phyloP scores from a whole-genome alignment of 2,329 filamentous ascomycete genomes.

The Claviceps arundinis region DNA sequence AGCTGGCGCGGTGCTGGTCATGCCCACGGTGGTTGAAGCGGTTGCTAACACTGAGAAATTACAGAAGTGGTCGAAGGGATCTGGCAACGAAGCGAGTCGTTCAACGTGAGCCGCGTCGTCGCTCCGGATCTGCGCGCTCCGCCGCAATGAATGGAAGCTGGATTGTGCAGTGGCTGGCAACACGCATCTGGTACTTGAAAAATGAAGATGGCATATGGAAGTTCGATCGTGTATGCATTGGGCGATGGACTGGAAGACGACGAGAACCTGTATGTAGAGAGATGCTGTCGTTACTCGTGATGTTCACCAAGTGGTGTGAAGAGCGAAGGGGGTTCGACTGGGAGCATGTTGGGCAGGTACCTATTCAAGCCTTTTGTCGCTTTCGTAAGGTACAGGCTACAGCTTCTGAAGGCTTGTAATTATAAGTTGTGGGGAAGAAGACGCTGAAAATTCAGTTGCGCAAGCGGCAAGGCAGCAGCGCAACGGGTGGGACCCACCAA shows the following conservation, averaged over 20 bases:
- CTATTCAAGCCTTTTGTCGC: no score
- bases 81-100: slow-evolving; percentile 5
- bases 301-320: slow-evolving; percentile 8
- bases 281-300: not conserved
- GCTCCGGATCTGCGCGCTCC: slow-evolving; percentile 44
- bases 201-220: slow-evolving; percentile 31
- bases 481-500: no score
- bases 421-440: no score
- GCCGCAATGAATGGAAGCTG: slow-evolving; percentile 36
- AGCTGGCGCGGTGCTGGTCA: slow-evolving; percentile 34
- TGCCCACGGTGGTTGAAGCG: slow-evolving; percentile 14
- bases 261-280: slow-evolving; percentile 2
- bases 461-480: no score
- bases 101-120: slow-evolving; percentile 41
- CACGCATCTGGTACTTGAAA: slow-evolving; percentile 45
- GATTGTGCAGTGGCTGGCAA: slow-evolving; percentile 34
- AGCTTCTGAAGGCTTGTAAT: no score
- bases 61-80: slow-evolving; percentile 2
- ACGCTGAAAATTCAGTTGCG: no score
- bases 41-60: not conserved
- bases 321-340: not conserved
- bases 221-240: slow-evolving; percentile 44
- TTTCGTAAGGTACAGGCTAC: no score
- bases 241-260: slow-evolving; percentile 13
- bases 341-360: no score